These are phyloP conservation scores for Gonium pectorale DNA, from an alignment of 139 green algal species.

Conservation along the genomic window DNA sequence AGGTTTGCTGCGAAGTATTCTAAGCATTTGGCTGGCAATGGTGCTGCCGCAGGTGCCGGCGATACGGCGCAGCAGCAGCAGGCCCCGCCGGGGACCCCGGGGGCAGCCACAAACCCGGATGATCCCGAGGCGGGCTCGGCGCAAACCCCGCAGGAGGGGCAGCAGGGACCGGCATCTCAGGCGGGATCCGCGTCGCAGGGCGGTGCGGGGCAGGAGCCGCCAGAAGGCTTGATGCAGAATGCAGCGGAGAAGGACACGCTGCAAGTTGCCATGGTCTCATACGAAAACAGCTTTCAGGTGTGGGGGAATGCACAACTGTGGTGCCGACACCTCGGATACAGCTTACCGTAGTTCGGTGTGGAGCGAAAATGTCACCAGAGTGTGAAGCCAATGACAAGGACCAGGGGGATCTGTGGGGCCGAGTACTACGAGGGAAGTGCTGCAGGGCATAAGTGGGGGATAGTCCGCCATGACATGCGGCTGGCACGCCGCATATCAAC, in stretches of 20 bases:
- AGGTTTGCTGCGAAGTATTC: no score
- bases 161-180: neutral
- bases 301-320: neutral
- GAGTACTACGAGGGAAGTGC: no score
- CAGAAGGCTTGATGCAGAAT: conserved; percentile 1
- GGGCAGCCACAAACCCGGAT: neutral
- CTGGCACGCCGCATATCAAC: no score
- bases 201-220: no score
- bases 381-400: neutral
- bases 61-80: neutral
- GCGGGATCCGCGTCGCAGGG: neutral
- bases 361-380: neutral
- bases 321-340: neutral
- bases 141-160: neutral
- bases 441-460: no score
- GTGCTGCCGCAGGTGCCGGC: neutral
- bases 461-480: no score
- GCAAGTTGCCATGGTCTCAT: conserved; percentile 40
- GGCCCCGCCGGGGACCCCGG: neutral
- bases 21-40: neutral
- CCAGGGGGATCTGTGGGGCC: no score
- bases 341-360: neutral
- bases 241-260: neutral
- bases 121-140: conserved; percentile 5
- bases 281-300: conserved; percentile 44